A percentile compares a stretch with the other conserved stretches of the same genome.
Conservation (phyloP, 352 stramenopile genomes). For the Pelagophyceae sp. region DNA sequence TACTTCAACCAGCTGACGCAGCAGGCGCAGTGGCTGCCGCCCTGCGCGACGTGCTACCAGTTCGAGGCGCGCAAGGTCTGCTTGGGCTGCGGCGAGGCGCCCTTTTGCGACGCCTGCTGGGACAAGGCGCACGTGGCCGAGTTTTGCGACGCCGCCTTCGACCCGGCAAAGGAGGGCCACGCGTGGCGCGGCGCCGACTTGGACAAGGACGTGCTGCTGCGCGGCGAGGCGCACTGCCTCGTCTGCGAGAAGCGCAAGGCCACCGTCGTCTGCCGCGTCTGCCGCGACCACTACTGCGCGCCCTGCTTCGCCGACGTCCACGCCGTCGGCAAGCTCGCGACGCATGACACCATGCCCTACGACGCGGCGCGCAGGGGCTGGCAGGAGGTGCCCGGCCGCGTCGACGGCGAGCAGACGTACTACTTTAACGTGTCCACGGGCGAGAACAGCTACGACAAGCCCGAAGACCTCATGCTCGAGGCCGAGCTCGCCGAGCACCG, state of each 20-base stretch:
- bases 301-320: slow-evolving; percentile 24
- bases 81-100: slow-evolving; percentile 23
- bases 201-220: slow-evolving; percentile 33
- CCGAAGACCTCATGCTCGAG: slow-evolving; percentile 35
- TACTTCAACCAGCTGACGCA: slow-evolving; percentile 37
- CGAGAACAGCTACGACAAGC: slow-evolving; percentile 34
- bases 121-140: slow-evolving; percentile 1
- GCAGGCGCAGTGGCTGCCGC: slow-evolving; percentile 34
- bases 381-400: slow-evolving; percentile 33
- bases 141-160: neutral
- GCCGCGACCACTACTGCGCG: slow-evolving; percentile 25
- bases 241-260: slow-evolving; percentile 31
- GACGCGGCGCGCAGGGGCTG: slow-evolving; percentile 32
- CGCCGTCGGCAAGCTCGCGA: slow-evolving; percentile 7
- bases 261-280: slow-evolving; percentile 31
- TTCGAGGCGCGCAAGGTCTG: slow-evolving; percentile 25
- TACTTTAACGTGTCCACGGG: slow-evolving; percentile 37
- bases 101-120: slow-evolving; percentile 35
- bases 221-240: slow-evolving; percentile 32
- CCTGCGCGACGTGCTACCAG: slow-evolving; percentile 32
- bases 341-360: slow-evolving; percentile 29
- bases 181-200: slow-evolving; percentile 33
- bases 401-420: slow-evolving; percentile 35
- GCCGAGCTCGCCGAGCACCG: slow-evolving; percentile 35
- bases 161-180: slow-evolving; percentile 27